phyloP scores from a whole-genome alignment of 495 filamentous ascomycete genomes.

The Staphylotrichum longicolle region DNA sequence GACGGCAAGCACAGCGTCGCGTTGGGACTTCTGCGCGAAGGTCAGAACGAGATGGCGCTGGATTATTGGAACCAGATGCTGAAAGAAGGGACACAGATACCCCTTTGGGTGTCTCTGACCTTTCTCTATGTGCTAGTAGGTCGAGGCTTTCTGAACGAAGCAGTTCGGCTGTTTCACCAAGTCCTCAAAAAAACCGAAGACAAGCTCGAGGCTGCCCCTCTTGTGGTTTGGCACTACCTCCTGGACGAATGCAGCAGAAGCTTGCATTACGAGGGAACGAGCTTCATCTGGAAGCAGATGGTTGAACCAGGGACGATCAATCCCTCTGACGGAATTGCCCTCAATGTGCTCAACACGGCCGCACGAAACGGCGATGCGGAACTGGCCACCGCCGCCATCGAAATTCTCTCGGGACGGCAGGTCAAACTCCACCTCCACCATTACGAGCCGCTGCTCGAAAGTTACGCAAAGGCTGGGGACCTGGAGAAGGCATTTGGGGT shows the following conservation, averaged over 20 bases:
- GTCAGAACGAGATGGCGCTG: constrained; percentile 77
- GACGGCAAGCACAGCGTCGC: constrained; percentile 67
- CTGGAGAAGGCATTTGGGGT: constrained; percentile 56
- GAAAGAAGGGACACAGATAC: constrained; percentile 52
- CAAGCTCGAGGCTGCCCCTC: constrained; percentile 42
- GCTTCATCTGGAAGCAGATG: constrained; percentile 57
- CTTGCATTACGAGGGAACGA: constrained; percentile 39
- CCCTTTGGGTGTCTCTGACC: constrained; percentile 72
- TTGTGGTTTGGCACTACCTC: constrained; percentile 62
- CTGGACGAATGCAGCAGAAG: constrained; percentile 63
- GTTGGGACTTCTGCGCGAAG: constrained; percentile 72
- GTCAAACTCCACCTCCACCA: constrained; percentile 58
- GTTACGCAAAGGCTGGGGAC: constrained; percentile 58
- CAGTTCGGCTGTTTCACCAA: constrained; percentile 60
- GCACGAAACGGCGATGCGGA: constrained; percentile 61
- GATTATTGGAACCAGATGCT: constrained; percentile 68
- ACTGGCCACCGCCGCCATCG: constrained; percentile 66
- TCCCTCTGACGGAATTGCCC: constrained; percentile 62
- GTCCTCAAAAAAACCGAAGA: constrained; percentile 47
- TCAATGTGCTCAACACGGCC: constrained; percentile 67
- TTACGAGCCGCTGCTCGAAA: constrained; percentile 72
- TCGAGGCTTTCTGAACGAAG: constrained; percentile 70
- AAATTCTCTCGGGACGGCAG: constrained; percentile 52
- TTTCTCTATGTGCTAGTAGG: constrained; percentile 68
- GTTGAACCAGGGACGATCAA: constrained; percentile 63